Evolutionary conservation across 2,329 filamentous ascomycete genomes (phyloP).

Genomic region (Epichloe hybrida): DNA sequence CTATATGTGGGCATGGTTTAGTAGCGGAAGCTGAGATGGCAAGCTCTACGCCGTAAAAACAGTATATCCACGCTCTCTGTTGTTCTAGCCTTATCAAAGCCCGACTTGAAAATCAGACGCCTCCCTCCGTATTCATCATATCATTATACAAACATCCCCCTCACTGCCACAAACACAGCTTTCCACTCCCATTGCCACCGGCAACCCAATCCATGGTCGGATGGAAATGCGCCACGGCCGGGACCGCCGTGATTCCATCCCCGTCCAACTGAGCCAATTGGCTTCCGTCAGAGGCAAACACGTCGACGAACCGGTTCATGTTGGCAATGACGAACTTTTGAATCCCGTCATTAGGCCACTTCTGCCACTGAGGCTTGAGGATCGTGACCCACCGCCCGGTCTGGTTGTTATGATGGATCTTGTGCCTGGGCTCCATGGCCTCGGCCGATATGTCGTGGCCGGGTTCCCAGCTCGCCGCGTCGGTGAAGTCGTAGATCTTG

Average conservation of each 20-base stretch:
- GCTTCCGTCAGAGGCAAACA: slow-evolving; percentile 69
- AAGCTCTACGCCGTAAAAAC: not conserved
- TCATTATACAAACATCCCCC: not conserved
- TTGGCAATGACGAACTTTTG: slow-evolving; percentile 89
- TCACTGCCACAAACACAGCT: slow-evolving; percentile 80
- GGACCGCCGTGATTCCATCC: slow-evolving; percentile 86
- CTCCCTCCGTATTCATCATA: not conserved
- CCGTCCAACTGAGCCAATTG: slow-evolving; percentile 81
- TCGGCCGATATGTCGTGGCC: slow-evolving; percentile 44
- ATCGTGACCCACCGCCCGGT: slow-evolving; percentile 89
- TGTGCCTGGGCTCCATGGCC: slow-evolving; percentile 54
- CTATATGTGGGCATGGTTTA: too few relatives aligned
- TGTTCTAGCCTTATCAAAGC: not conserved
- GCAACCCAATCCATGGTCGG: slow-evolving; percentile 82
- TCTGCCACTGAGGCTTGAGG: slow-evolving; percentile 76
- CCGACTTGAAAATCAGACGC: not conserved
- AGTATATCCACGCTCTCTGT: not conserved
- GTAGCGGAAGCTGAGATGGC: too few relatives aligned
- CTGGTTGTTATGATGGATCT: slow-evolving; percentile 83
- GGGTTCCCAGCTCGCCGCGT: slow-evolving; percentile 43
- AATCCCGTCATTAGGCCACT: slow-evolving; percentile 59
- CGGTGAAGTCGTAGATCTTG: slow-evolving; percentile 74
- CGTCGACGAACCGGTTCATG: slow-evolving; percentile 94
- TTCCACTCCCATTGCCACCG: slow-evolving; percentile 81
- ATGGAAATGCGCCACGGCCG: slow-evolving; percentile 84